Evolutionary conservation across 805 yeast genomes (phyloP), one percentile per base, ranked within the genome.

Genomic region (Kodamaea fukazawae): DNA sequence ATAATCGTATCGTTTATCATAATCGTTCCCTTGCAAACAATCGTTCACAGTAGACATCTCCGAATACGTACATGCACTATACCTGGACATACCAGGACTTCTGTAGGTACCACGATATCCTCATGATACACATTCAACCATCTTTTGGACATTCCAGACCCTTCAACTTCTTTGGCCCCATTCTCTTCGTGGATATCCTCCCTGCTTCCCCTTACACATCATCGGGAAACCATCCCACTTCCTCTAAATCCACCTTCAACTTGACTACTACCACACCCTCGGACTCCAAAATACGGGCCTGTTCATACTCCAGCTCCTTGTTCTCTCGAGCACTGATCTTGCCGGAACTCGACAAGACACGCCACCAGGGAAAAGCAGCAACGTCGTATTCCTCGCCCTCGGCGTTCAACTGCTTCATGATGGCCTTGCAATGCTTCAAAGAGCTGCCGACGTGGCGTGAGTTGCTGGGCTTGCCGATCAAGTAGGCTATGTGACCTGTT

Each of bases 401-500:
- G 1, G 32, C 41, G 16, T 53, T 52, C 10, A 67, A 47, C 22
- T 46, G 48, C 12, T 52, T 49, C 4, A 61, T 47, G 18, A 63
- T 55, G 11, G 43, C 45, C 4, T 42, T 26, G 31, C 50, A 64
- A 34, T 74, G 65, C 57, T 85, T 86, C 43, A 86, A 61, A 0
- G 89, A 76, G 23, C 74, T 72, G 0, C 95, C 95, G 1, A 85
- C 93, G 44, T 78, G 88, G 4, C 95, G 66, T 1, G 93, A 71
- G 47, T 83, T 81, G 36, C 65, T 73, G 0, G 95, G 93, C 36
- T 72, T 65, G 22, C 71, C 73, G 0, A 83, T 66, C 7, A 83
- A 59, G 44, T 73, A 71, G 0, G 93, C 93, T 7, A 86, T 76
- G 54, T 83, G 90, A 2, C 87, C 73, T 65, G 22, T n/a, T n/a